Percentiles rank a stretch among this genome's conserved stretches.
Conservation (phyloP, 331 rosid genomes). For the Rosa hybrid region DNA sequence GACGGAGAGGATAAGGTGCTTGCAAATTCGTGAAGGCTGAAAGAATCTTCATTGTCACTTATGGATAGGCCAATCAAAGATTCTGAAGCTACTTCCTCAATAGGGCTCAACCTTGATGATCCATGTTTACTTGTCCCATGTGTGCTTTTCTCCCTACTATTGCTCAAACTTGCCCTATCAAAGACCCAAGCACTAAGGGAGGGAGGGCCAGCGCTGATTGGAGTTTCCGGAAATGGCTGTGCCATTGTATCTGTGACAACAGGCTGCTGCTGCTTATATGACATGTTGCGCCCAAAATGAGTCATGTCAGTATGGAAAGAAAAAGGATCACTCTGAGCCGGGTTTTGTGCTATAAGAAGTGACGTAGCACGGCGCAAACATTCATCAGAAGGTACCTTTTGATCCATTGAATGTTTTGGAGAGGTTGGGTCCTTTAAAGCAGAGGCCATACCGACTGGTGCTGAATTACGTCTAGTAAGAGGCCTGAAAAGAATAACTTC, state of each 20-base stretch:
- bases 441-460: constrained; percentile 48
- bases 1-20: constrained; percentile 37
- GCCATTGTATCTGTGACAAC: constrained; percentile 41
- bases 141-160: constrained; percentile 41
- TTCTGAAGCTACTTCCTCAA: constrained; percentile 59
- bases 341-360: constrained; percentile 78
- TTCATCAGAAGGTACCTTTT: constrained; percentile 56
- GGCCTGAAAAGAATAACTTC: constrained; percentile 96
- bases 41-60: constrained; percentile 35
- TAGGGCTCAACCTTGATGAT: constrained; percentile 58
- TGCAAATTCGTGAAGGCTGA: constrained; percentile 24
- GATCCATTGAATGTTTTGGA: constrained; percentile 44
- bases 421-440: constrained; percentile 33
- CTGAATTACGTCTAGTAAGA: constrained; percentile 77
- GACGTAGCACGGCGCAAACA: constrained; percentile 87
- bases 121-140: constrained; percentile 38
- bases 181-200: constrained; percentile 96
- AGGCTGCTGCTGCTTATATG: constrained; percentile 49
- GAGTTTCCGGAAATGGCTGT: constrained; percentile 39
- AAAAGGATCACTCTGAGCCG: constrained; percentile 43
- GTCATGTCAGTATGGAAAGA: constrained; percentile 43
- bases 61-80: constrained; percentile 46
- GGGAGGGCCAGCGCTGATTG: constrained; percentile 80
- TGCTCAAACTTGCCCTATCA: constrained; percentile 44
- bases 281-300: constrained; percentile 37